A percentile compares a stretch with the other conserved stretches of the same genome.
phyloP scores from a whole-genome alignment of 768 basidiomycete species.

The Phylloporus arenicola region DNA sequence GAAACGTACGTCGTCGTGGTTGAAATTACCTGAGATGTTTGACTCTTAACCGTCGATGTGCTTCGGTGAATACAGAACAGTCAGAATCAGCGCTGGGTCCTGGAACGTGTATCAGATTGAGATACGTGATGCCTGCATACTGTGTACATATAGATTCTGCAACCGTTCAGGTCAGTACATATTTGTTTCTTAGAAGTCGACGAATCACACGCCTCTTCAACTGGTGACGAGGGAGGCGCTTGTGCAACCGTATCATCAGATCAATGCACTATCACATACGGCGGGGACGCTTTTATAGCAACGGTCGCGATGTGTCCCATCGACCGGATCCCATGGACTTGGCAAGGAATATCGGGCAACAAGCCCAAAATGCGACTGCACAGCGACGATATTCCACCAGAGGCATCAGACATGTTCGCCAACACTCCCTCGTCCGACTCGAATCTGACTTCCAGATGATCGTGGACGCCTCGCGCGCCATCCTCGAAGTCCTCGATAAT shows the following conservation, averaged over 20 bases:
- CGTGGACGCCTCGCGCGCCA: background rate
- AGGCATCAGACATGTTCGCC: background rate
- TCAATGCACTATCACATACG: background rate
- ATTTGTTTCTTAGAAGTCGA: no score
- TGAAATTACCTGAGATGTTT: background rate
- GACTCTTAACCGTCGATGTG: background rate
- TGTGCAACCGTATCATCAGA: background rate
- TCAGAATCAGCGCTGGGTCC: background rate
- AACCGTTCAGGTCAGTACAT: no score
- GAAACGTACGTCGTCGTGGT: background rate
- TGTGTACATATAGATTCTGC: background rate
- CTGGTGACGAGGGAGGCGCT: no score
- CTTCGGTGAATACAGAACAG: background rate
- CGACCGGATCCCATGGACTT: background rate
- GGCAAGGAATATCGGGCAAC: background rate
- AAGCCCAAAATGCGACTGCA: background rate
- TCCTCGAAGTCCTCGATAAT: conserved; percentile 1
- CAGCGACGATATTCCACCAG: background rate
- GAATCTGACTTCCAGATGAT: background rate
- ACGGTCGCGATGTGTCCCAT: background rate
- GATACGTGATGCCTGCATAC: background rate
- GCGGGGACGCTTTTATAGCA: background rate
- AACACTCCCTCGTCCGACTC: background rate
- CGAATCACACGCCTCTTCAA: no score
- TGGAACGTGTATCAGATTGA: background rate